Evolutionary conservation across 768 basidiomycete species (phyloP), one percentile per base, ranked within the genome.

Genomic region (Harrya chromipes): DNA sequence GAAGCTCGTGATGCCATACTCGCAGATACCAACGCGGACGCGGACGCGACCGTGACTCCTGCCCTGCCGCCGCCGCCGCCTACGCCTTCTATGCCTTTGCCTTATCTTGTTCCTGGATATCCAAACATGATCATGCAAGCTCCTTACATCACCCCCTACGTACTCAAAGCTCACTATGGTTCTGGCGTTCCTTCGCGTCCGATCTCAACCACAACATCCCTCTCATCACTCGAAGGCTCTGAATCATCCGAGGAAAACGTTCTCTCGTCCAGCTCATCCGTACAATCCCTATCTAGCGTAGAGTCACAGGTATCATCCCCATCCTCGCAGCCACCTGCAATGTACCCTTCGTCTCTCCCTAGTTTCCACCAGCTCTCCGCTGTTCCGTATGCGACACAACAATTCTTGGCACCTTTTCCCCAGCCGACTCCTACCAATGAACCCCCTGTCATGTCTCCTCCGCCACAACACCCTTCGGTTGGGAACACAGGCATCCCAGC

Each of bases 171-270:
- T 39, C 46, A 33, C n/a, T 57, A 54, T 49, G 70, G 70, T 24
- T 55, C 70, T n/a, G 62, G 56, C 11, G 77, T 76, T 0, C 77
- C 80, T n/a, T 76, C 79, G 0, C 80, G 81, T 2, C 79, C 80
- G 0, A 49, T 79, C 29, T 81, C 82, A 0, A 73, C 74, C 14
- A 76, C 77, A 6, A 65, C 75, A 8, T 79, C 82, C 2, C 79
- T 80, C 10, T 55, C 63, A n/a, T n/a, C n/a, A n/a, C 26, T 16
- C 11, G 40, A 33, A 5, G 2, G 20, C 4, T 57, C 60, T 17
- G 43, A 50, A 13, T 58, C 56, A 36, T 49, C 44, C 8, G 63
- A 59, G 23, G 39, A 47, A 26, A 54, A 35, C 24, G 46, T 49
- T n/a, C n/a, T n/a, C 1, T 65, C 65, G 12, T 56, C 55, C 10